These are phyloP conservation scores for Zymoseptoria tritici DNA, from an alignment of 2,329 filamentous ascomycete genomes.

Conservation along the genomic window DNA sequence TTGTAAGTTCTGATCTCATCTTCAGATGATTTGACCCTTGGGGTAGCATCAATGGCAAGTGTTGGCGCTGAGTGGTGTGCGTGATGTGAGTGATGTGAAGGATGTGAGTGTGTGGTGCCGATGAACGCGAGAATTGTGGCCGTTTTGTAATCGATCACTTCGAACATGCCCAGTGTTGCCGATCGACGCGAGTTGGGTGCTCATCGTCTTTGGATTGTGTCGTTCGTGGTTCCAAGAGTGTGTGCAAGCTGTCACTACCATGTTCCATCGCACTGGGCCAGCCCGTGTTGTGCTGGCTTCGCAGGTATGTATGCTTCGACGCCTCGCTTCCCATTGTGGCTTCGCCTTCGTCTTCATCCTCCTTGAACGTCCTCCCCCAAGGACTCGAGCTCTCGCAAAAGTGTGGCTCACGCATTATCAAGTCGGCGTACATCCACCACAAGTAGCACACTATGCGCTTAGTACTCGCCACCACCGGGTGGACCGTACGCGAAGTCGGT, in stretches of 20 bases:
- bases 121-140: background rate
- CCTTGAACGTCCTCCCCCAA: background rate
- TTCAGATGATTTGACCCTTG: background rate
- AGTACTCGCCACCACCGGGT: constrained; percentile 3
- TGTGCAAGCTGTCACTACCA: background rate
- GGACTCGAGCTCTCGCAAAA: background rate
- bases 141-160: background rate
- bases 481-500: constrained; percentile 30
- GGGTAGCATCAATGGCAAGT: background rate
- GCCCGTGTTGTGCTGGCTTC: constrained; percentile 6
- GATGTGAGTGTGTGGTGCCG: background rate
- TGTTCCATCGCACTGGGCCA: background rate
- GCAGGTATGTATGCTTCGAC: background rate
- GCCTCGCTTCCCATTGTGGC: background rate
- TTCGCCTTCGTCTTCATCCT: background rate
- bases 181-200: background rate
- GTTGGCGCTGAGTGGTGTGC: background rate
- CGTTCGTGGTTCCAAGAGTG: background rate
- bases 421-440: background rate
- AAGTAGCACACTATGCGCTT: background rate
- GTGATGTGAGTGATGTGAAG: too few species aligned
- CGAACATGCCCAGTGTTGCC: background rate
- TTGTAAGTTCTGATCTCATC: background rate
- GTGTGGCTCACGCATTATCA: background rate
- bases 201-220: background rate